phyloP scores from a whole-genome alignment of 2,329 filamentous ascomycete genomes.

The Davidsoniella virescens region DNA sequence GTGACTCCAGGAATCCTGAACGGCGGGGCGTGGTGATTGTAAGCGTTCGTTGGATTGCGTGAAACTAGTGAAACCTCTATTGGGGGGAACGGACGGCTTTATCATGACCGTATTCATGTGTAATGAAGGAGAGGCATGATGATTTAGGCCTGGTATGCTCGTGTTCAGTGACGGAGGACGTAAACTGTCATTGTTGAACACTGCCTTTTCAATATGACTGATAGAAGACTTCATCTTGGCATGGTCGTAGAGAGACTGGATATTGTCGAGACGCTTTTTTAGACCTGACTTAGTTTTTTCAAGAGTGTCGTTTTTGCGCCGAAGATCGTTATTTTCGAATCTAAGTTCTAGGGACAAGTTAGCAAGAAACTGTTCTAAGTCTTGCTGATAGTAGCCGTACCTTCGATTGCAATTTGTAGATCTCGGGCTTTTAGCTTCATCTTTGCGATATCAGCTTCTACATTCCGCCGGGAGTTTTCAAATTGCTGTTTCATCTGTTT shows the following conservation, averaged over 20 bases:
- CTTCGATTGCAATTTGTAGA: constrained; percentile 49
- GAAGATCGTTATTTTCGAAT: constrained; percentile 43
- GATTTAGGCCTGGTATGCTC: too few species aligned
- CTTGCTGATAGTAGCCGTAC: constrained; percentile 14
- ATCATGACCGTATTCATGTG: too few species aligned
- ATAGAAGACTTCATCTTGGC: constrained; percentile 39
- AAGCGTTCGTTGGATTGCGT: too few species aligned
- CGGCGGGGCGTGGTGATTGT: too few species aligned
- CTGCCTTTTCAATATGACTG: constrained; percentile 37
- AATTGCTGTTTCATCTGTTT: constrained; percentile 59
- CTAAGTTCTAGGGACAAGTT: constrained; percentile 30
- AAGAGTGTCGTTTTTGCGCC: constrained; percentile 58
- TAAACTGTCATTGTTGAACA: constrained; percentile 23
- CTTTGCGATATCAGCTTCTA: constrained; percentile 59
- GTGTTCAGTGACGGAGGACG: too few species aligned
- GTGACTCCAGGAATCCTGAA: too few species aligned
- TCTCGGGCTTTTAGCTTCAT: constrained; percentile 56
- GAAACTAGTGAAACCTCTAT: too few species aligned
- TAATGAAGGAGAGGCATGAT: too few species aligned
- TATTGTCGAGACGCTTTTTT: constrained; percentile 48
- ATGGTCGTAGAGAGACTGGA: constrained; percentile 49
- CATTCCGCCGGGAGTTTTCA: constrained; percentile 40
- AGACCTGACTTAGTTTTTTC: constrained; percentile 52
- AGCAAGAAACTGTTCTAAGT: constrained; percentile 1
- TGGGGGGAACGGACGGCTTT: too few species aligned